Conservation (phyloP, 345 rosid species). For the Physaria fendleri region DNA sequence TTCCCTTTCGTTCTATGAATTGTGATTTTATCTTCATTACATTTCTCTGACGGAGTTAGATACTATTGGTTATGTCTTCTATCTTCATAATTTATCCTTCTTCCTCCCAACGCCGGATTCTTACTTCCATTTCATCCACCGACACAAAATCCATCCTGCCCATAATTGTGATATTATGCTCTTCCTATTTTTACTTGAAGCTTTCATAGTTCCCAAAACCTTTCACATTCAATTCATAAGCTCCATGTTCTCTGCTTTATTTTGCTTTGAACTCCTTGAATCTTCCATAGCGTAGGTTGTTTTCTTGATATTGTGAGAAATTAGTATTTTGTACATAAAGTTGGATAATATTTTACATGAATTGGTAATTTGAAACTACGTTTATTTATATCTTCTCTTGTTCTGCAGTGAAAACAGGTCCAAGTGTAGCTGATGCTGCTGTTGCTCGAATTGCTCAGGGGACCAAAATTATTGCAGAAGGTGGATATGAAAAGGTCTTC, state of each 20-base stretch:
- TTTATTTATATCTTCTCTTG: not conserved
- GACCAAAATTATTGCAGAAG: constrained; percentile 92
- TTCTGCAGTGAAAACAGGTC: constrained; percentile 78
- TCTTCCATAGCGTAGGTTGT: not conserved
- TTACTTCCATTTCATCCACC: not conserved
- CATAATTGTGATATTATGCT: not conserved
- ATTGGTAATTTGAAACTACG: not conserved
- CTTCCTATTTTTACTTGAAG: not conserved
- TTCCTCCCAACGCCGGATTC: not conserved
- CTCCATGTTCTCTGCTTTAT: not conserved
- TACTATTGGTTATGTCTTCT: not conserved
- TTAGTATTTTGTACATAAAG: not conserved
- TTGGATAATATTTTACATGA: not conserved
- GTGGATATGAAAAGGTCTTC: constrained; percentile 89
- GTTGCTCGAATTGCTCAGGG: constrained; percentile 87
- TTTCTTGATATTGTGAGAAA: not conserved
- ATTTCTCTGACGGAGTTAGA: not conserved
- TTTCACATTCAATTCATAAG: not conserved
- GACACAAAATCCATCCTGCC: not conserved
- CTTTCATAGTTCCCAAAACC: not conserved
- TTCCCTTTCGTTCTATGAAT: not conserved
- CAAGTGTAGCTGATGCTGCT: constrained; percentile 91
- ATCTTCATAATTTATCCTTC: not conserved
- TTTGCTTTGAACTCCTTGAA: not conserved
- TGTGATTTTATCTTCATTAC: not conserved